Conservation (phyloP, 208 protist species). For the Trypanosoma melophagium region DNA sequence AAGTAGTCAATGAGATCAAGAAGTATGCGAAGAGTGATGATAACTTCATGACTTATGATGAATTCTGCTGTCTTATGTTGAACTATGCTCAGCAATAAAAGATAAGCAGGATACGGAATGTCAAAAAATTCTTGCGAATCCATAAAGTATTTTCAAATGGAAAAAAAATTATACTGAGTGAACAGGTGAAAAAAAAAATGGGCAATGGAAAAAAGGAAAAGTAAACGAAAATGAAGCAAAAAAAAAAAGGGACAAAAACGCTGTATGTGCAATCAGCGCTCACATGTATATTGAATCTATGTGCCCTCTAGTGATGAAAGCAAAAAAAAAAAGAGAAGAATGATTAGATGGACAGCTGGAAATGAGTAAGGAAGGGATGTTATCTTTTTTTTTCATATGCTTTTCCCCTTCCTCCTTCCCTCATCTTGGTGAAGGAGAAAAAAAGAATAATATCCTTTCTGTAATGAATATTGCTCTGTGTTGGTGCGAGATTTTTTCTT, state of each 20-base stretch:
- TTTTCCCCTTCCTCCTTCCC: conserved; percentile 19
- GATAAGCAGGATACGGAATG: background rate
- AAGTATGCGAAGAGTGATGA: conserved; percentile 78
- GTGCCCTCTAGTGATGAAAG: background rate
- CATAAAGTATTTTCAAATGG: background rate
- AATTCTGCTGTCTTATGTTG: conserved; percentile 90
- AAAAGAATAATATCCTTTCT: background rate
- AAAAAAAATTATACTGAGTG: background rate
- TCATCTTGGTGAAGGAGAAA: conserved; percentile 1
- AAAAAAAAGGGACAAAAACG: conserved; percentile 4
- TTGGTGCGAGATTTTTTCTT: conserved; percentile 11
- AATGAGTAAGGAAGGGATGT: conserved; percentile 4
- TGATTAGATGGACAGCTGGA: background rate
- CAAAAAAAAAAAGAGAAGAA: conserved; percentile 14
- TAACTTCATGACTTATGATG: conserved; percentile 83
- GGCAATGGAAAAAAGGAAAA: background rate
- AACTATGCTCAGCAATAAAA: conserved; percentile 79
- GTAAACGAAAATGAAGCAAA: conserved; percentile 6
- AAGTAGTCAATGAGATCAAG: conserved; percentile 70
- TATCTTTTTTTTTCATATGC: conserved; percentile 6
- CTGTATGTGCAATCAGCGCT: too few relatives aligned
- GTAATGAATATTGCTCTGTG: background rate
- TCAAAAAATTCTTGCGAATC: background rate
- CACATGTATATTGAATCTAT: too few relatives aligned
- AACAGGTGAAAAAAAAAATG: too few relatives aligned